These are phyloP conservation scores for Diaporthe australafricana DNA, from an alignment of 2,329 filamentous ascomycete genomes.

Conservation along the genomic window DNA sequence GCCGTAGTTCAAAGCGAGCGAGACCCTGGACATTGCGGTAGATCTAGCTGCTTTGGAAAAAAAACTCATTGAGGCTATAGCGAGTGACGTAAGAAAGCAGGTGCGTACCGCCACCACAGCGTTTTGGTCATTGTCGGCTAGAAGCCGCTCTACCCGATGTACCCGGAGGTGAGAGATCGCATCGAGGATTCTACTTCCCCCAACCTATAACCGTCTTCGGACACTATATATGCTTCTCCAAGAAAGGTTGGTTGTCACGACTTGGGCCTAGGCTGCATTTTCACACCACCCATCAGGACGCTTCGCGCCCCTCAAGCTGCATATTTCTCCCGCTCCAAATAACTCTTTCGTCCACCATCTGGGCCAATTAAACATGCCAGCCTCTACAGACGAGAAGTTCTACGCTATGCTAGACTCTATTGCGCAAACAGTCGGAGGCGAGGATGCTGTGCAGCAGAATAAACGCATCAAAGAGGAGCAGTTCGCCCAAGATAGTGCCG, in stretches of 20 bases:
- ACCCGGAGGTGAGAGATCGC: not conserved
- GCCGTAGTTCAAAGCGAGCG: not conserved
- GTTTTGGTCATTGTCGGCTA: not conserved
- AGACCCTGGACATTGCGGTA: not conserved
- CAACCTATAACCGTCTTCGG: too few relatives aligned
- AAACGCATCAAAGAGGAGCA: conserved; percentile 29
- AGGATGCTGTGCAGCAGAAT: conserved; percentile 29
- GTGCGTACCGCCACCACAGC: not conserved
- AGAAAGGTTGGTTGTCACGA: not conserved
- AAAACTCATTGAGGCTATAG: not conserved
- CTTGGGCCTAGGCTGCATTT: fast-evolving
- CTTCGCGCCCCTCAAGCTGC: not conserved
- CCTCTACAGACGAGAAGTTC: conserved; percentile 2
- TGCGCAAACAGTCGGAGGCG: not conserved
- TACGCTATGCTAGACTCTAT: conserved; percentile 26
- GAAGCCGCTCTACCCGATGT: not conserved
- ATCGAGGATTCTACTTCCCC: too few relatives aligned
- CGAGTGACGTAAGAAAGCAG: not conserved
- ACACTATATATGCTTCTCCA: not conserved
- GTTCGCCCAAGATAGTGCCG: conserved; percentile 2
- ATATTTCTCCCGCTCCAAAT: not conserved
- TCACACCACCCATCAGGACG: not conserved
- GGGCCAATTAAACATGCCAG: not conserved
- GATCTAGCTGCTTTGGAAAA: not conserved
- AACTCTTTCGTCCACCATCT: not conserved